Percentiles rank a stretch among this genome's conserved stretches.
These are phyloP conservation scores for Physaria fendleri DNA, from an alignment of 345 rosid species.

Conservation along the genomic window DNA sequence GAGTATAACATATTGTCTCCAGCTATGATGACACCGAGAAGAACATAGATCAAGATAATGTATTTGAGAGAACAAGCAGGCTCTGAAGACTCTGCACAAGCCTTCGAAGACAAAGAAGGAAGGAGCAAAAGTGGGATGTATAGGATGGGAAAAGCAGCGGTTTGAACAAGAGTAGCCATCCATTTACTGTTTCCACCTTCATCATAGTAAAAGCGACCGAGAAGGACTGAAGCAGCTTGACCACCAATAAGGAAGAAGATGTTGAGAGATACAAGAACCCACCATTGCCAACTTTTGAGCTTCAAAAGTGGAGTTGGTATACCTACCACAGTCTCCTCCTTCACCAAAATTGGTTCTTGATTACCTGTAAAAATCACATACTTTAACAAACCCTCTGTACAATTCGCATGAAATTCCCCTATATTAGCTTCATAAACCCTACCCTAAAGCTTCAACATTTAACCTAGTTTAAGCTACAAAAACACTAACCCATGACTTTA, in stretches of 20 bases:
- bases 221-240: constrained; percentile 55
- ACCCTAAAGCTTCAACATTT: not conserved
- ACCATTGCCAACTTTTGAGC: constrained; percentile 53
- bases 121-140: constrained; percentile 46
- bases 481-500: not conserved
- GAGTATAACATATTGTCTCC: constrained; percentile 67
- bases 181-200: constrained; percentile 33
- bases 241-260: constrained; percentile 45
- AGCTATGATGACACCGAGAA: constrained; percentile 54
- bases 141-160: constrained; percentile 59
- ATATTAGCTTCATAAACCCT: not conserved
- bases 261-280: constrained; percentile 41
- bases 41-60: constrained; percentile 38
- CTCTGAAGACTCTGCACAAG: too few species aligned
- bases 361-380: constrained; percentile 1
- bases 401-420: not conserved
- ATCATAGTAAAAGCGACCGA: constrained; percentile 15
- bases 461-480: not conserved
- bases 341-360: constrained; percentile 28
- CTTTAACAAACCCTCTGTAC: not conserved
- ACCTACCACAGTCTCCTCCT: constrained; percentile 20
- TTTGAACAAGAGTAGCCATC: constrained; percentile 27
- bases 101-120: constrained; percentile 32
- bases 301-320: constrained; percentile 14
- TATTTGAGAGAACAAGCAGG: constrained; percentile 33